A percentile compares a stretch with the other conserved stretches of the same genome.
Conservation (phyloP, 2,329 filamentous ascomycete genomes). For the Xylaria sp. region DNA sequence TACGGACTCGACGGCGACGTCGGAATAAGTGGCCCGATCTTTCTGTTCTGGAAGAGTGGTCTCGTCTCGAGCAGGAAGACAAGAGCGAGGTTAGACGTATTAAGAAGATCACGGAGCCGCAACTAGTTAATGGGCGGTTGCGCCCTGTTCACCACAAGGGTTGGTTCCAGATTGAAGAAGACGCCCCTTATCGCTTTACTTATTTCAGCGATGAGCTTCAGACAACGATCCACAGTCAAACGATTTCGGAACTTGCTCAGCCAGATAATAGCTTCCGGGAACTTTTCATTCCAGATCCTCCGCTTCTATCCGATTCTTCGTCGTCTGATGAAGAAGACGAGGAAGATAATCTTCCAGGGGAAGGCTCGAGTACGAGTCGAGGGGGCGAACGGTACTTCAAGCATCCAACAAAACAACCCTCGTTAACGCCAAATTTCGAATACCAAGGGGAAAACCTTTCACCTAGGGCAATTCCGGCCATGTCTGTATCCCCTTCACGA, state of each 20-base stretch:
- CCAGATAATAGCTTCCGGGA: constrained; percentile 78
- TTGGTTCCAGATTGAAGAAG: constrained; percentile 86
- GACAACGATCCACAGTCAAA: constrained; percentile 93
- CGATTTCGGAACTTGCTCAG: constrained; percentile 86
- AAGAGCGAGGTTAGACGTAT: constrained; percentile 75
- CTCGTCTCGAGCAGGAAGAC: constrained; percentile 80
- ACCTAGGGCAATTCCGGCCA: constrained; percentile 13
- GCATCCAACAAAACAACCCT: constrained; percentile 42
- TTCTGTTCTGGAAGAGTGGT: constrained; percentile 81
- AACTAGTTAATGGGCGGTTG: constrained; percentile 83
- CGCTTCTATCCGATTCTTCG: constrained; percentile 65
- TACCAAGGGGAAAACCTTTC: constrained; percentile 13
- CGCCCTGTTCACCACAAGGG: constrained; percentile 70
- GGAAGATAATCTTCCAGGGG: constrained; percentile 43
- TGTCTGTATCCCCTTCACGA: constrained; percentile 19
- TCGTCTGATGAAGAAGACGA: constrained; percentile 53
- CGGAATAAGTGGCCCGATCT: constrained; percentile 82
- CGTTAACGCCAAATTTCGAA: constrained; percentile 32
- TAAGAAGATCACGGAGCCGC: constrained; percentile 89
- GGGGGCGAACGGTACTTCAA: constrained; percentile 39
- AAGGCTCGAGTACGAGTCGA: constrained; percentile 26
- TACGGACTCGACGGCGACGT: constrained; percentile 48
- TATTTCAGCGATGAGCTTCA: constrained; percentile 98
- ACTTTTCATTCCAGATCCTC: constrained; percentile 84
- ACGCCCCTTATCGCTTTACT: constrained; percentile 89